These are phyloP conservation scores for Fusarium sp. DNA, from an alignment of 2,329 filamentous ascomycete species.

Conservation along the genomic window DNA sequence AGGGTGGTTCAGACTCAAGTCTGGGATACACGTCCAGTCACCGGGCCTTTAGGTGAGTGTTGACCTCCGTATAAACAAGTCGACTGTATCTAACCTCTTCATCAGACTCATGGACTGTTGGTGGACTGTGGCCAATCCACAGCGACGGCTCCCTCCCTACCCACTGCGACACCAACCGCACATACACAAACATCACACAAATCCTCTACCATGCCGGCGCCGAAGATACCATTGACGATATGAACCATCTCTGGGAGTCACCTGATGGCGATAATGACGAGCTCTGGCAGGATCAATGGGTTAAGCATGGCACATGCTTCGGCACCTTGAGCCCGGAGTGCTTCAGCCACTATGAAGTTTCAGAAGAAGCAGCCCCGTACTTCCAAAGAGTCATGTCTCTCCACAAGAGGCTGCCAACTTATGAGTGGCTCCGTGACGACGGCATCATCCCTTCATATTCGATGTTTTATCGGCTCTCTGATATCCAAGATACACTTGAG, in stretches of 20 bases:
- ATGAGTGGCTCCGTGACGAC: conserved; percentile 14
- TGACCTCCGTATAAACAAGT: accelerated
- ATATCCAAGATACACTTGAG: conserved; percentile 8
- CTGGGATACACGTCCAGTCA: conserved; percentile 11
- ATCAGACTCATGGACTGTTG: conserved; percentile 14
- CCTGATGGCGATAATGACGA: neutral
- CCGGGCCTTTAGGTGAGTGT: conserved; percentile 3
- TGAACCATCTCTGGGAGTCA: conserved; percentile 7
- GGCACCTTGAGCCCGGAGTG: conserved; percentile 11
- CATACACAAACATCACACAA: conserved; percentile 25
- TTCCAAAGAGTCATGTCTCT: conserved; percentile 12
- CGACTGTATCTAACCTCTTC: neutral
- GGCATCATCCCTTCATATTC: conserved; percentile 16
- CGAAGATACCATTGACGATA: neutral
- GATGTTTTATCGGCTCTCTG: conserved; percentile 7
- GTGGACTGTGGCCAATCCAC: conserved; percentile 8
- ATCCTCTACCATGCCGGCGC: conserved; percentile 9
- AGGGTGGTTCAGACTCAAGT: conserved; percentile 15
- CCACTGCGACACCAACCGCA: conserved; percentile 17
- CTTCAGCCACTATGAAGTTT: conserved; percentile 6
- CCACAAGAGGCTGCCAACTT: conserved; percentile 9
- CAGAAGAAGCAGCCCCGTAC: conserved; percentile 13
- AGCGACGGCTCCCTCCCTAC: conserved; percentile 7
- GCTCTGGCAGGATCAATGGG: conserved; percentile 16
- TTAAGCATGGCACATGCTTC: conserved; percentile 10